phyloP scores from a whole-genome alignment of 2,329 filamentous ascomycete species.

The Coleophoma eucalyptorum region DNA sequence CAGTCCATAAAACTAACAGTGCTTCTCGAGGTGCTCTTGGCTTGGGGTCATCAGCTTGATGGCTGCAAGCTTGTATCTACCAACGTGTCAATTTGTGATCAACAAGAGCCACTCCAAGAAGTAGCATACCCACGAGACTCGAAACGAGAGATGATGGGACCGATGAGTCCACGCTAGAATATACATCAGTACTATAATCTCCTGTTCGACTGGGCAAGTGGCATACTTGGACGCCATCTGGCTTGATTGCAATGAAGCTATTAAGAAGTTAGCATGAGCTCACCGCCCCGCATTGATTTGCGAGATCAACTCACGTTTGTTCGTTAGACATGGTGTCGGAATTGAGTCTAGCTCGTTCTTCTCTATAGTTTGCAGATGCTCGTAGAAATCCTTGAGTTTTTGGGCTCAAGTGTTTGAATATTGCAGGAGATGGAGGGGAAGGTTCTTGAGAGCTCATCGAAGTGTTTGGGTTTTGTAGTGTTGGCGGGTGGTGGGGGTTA shows the following conservation, averaged over 20 bases:
- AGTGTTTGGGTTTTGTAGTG: neutral
- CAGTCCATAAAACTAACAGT: constrained; percentile 57
- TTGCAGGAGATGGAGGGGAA: constrained; percentile 12
- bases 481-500: neutral
- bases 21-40: constrained; percentile 96
- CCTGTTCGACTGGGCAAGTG: neutral
- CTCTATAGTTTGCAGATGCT: constrained; percentile 26
- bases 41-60: constrained; percentile 90
- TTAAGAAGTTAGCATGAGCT: constrained; percentile 24
- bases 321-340: constrained; percentile 67
- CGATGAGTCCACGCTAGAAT: constrained; percentile 86
- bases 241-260: constrained; percentile 99
- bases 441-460: neutral
- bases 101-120: neutral
- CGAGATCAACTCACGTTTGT: constrained; percentile 64
- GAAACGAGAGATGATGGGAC: constrained; percentile 96
- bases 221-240: constrained; percentile 95
- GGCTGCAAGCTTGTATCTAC: constrained; percentile 94
- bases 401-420: constrained; percentile 7
- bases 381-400: constrained; percentile 42
- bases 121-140: constrained; percentile 81
- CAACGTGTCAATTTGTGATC: constrained; percentile 4
- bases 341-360: constrained; percentile 26
- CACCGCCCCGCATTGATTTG: constrained; percentile 14
- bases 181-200: constrained; percentile 10